phyloP scores from a whole-genome alignment of 2,329 filamentous ascomycete genomes.

The Apiospora phragmitis region DNA sequence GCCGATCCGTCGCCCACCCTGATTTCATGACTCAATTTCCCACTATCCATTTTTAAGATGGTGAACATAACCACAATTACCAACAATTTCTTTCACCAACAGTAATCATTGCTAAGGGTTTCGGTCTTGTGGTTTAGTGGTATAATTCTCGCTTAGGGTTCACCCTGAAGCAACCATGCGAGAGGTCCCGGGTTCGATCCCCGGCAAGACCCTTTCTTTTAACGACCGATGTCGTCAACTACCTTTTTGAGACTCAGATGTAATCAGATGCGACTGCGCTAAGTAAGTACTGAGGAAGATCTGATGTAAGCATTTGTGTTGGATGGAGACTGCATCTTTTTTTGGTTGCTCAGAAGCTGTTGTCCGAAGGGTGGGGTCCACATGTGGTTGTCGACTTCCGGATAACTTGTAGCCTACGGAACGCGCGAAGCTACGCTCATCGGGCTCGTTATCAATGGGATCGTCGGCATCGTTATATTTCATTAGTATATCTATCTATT shows the following conservation, averaged over 20 bases:
- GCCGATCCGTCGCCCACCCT: not conserved
- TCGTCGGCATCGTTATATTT: too few relatives aligned
- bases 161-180: not conserved
- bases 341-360: too few relatives aligned
- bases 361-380: too few relatives aligned
- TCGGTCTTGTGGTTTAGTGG: conserved; percentile 9
- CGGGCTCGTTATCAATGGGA: too few relatives aligned
- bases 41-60: not conserved
- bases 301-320: too few relatives aligned
- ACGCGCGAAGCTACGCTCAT: too few relatives aligned
- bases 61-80: not conserved
- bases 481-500: too few relatives aligned
- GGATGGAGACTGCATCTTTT: too few relatives aligned
- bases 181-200: conserved; percentile 8
- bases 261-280: not conserved
- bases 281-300: too few relatives aligned
- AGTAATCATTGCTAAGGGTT: not conserved
- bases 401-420: too few relatives aligned
- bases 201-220: conserved; percentile 9
- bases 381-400: too few relatives aligned
- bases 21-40: not conserved
- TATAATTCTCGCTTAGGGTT: conserved; percentile 9
- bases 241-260: not conserved
- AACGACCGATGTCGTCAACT: too few relatives aligned
- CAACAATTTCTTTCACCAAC: not conserved